Evolutionary conservation across 495 filamentous ascomycete genomes (phyloP).

Genomic region (Neurospora tetrasperma): DNA sequence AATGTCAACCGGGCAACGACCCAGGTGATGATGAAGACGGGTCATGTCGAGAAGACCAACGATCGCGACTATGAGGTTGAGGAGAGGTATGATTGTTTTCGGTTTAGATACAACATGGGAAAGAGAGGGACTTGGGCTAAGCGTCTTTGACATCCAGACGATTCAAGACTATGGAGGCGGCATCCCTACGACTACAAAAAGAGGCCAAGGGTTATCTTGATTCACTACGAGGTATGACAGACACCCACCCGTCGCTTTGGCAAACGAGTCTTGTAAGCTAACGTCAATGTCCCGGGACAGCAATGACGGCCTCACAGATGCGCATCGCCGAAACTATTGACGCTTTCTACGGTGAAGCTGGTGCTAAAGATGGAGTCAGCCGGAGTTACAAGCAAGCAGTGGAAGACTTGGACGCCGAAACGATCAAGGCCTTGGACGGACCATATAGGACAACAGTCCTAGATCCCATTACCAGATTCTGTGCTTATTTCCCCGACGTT

Average conservation of each 20-base stretch:
- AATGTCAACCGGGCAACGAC: conserved; percentile 97
- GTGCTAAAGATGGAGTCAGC: conserved; percentile 86
- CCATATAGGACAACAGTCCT: conserved; percentile 91
- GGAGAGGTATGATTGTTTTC: conserved; percentile 53
- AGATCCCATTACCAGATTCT: conserved; percentile 90
- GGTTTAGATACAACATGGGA: not conserved
- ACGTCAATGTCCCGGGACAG: conserved; percentile 29
- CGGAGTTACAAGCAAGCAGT: conserved; percentile 96
- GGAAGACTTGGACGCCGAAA: conserved; percentile 93
- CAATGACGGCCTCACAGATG: conserved; percentile 99
- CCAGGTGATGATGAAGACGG: conserved; percentile 99
- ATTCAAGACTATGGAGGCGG: conserved; percentile 92
- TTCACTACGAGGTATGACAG: conserved; percentile 66
- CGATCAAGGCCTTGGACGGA: conserved; percentile 96
- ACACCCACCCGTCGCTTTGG: not conserved
- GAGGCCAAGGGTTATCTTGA: conserved; percentile 97
- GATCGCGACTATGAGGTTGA: conserved; percentile 98
- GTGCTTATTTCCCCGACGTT: conserved; percentile 97
- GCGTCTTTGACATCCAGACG: conserved; percentile 41
- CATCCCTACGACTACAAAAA: conserved; percentile 83
- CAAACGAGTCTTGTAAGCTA: conserved; percentile 1
- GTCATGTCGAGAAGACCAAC: conserved; percentile 95
- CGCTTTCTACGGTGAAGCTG: conserved; percentile 95
- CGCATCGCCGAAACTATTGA: conserved; percentile 98
- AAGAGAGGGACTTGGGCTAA: not conserved